Percentiles rank a stretch among this genome's conserved stretches.
These are phyloP conservation scores for Loxodes magnus DNA, from an alignment of 73 alveolate species.

Conservation along the genomic window DNA sequence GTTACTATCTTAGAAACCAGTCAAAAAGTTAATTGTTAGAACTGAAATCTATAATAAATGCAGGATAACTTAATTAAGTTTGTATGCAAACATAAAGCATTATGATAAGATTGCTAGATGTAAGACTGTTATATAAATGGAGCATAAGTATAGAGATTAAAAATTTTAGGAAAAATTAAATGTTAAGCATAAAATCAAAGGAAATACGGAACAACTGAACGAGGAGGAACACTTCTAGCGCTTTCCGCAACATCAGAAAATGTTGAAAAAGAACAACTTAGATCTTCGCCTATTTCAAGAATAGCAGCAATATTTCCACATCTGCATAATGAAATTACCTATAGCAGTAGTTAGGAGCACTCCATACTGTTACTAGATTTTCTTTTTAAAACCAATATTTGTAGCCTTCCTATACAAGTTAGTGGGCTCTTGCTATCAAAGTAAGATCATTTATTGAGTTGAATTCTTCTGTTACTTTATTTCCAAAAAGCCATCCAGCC, in stretches of 20 bases:
- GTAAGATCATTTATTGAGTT: constrained; percentile 61
- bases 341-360: constrained; percentile 83
- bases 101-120: too few species aligned
- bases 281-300: constrained; percentile 43
- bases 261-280: constrained; percentile 33
- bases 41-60: too few species aligned
- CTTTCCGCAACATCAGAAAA: constrained; percentile 50
- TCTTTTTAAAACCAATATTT: constrained; percentile 59
- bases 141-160: too few species aligned
- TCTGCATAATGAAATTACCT: constrained; percentile 68
- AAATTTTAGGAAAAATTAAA: too few species aligned
- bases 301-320: constrained; percentile 76
- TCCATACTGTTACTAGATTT: constrained; percentile 75
- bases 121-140: too few species aligned
- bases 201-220: constrained; percentile 47
- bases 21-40: too few species aligned
- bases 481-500: constrained; percentile 68
- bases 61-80: too few species aligned
- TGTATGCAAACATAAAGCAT: too few species aligned
- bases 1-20: too few species aligned
- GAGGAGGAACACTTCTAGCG: constrained; percentile 43
- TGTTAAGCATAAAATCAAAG: too few species aligned
- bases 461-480: constrained; percentile 65
- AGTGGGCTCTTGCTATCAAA: constrained; percentile 78
- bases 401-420: constrained; percentile 76